Base-by-base conservation (phyloP, 106 monocot species). In the Hemerocallis citrina region DNA sequence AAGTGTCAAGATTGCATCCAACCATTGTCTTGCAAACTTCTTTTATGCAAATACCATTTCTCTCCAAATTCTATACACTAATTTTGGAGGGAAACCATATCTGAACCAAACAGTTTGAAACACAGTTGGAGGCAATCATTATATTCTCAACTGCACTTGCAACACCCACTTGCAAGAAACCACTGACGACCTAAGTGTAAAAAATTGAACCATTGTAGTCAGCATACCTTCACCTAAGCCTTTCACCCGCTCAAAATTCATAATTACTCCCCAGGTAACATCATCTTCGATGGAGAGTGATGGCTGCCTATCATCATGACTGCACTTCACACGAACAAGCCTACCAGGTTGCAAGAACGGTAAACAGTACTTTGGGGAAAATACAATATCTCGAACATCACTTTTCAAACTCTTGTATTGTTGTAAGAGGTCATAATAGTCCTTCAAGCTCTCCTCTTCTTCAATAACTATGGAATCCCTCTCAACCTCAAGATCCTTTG, bases 331-430 rank as follows among this genome's bases (percentile, higher is more conserved):
- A 32, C 77, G 68, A 2, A 75, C 79, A 34, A 99, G 68, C 57
- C 98, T 79, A 31, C 88, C 98, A 73, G 88, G 88, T 55, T 92
- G 92, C 61, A 99, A 68, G 71, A 92, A 99, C 4, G 84, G 87
- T 34, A 99, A 68, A 63, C 85, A 82, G 52, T 85, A 73, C 65
- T 83, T 99, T 7, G 98, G 85, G 50, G 81, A 74, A 64, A 80
- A 71, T 1, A 88, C 77, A 52, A 99, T 83, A 58, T 66, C 77
- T 15, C 74, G 74, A 23, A 72, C 80, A 64, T 92, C 98, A 52
- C 78, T 68, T 59, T 85, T 92, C 54, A 92, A 75, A 62, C 61
- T 78, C 65, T 59, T 92, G 48, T 88, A 74, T 61, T 99, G 87
- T 64, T 99, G 74, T 17, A 99, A 57, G 17, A 85, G 77, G 69